Percentiles rank a stretch among this genome's conserved stretches.
phyloP scores from a whole-genome alignment of 2,329 filamentous ascomycete species.

The Ceratocystis papillata region DNA sequence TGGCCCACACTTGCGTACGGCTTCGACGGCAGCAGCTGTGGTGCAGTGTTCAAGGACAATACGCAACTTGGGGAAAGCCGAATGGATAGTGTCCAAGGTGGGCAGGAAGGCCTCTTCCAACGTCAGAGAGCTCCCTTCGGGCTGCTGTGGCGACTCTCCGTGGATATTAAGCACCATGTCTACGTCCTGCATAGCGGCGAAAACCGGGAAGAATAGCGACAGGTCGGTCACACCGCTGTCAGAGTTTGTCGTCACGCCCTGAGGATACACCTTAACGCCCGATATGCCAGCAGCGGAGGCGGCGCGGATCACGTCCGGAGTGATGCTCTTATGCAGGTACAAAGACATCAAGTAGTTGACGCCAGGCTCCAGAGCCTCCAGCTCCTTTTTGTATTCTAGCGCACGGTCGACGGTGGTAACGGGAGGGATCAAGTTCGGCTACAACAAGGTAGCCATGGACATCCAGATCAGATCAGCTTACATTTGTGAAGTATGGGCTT shows the following conservation, averaged over 20 bases:
- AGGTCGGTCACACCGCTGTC: constrained; percentile 59
- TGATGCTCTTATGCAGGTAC: constrained; percentile 53
- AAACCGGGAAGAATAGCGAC: constrained; percentile 63
- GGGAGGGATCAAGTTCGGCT: constrained; percentile 37
- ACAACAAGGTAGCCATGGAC: neutral
- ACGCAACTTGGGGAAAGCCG: constrained; percentile 59
- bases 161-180: constrained; percentile 70
- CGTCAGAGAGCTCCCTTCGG: constrained; percentile 34
- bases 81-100: constrained; percentile 61
- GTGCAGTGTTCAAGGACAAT: constrained; percentile 78
- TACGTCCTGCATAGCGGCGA: constrained; percentile 59
- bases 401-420: constrained; percentile 49
- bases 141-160: constrained; percentile 58
- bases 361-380: constrained; percentile 49
- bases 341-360: constrained; percentile 66
- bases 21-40: constrained; percentile 66
- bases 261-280: constrained; percentile 62
- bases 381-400: constrained; percentile 52
- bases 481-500: neutral
- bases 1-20: constrained; percentile 64
- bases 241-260: constrained; percentile 54
- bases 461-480: constrained; percentile 16
- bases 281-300: constrained; percentile 61
- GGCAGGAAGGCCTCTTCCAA: constrained; percentile 59
- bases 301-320: constrained; percentile 57